These are phyloP conservation scores for Beta lomatogona DNA, from an alignment of 179 eudicot genomes.

Conservation along the genomic window DNA sequence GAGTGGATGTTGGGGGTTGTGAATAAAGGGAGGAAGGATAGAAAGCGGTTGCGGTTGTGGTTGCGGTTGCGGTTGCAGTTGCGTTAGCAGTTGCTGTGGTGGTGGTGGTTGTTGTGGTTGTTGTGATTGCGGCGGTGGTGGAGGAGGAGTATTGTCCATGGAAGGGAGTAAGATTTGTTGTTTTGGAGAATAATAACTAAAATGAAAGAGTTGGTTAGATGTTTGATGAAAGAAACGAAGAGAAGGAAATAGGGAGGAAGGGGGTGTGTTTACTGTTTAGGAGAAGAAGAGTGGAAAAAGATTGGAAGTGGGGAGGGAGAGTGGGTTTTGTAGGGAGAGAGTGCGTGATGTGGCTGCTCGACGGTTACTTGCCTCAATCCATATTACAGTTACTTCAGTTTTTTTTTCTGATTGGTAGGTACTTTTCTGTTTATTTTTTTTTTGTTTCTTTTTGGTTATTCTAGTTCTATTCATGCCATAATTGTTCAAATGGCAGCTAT, in stretches of 20 bases:
- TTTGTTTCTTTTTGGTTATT: not conserved
- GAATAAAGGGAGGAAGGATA: not conserved
- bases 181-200: not conserved
- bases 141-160: conserved; percentile 17
- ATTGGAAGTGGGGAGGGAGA: conserved; percentile 26
- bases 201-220: conserved; percentile 1
- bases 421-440: not conserved
- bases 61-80: not conserved
- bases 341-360: conserved; percentile 26
- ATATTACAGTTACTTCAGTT: conserved; percentile 25
- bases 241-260: no score
- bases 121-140: not conserved
- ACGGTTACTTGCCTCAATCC: conserved; percentile 22
- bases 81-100: not conserved
- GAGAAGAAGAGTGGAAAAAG: conserved; percentile 25
- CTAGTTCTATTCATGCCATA: no score
- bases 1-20: conserved; percentile 6
- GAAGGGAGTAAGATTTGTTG: not conserved
- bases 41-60: conserved; percentile 16
- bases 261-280: no score
- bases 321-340: conserved; percentile 36
- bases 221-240: not conserved
- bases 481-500: no score
- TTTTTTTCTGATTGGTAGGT: not conserved
- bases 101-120: not conserved